These are phyloP conservation scores for Sordariomycetes sp. DNA, from an alignment of 2,329 filamentous ascomycete genomes.

Conservation along the genomic window DNA sequence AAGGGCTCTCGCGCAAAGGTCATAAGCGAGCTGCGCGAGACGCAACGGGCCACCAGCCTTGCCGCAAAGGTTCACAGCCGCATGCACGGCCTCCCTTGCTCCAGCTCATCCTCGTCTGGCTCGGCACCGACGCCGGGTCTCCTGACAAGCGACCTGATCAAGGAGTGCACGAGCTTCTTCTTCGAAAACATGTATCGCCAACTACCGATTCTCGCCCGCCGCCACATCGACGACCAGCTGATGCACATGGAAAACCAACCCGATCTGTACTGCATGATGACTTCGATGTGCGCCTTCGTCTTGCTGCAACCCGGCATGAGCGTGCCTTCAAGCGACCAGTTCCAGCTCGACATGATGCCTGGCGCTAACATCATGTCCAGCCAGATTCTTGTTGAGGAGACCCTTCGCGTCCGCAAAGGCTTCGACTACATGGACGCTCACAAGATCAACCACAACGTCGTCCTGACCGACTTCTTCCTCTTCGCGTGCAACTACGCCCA, in stretches of 20 bases:
- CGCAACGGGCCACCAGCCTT: constrained; percentile 56
- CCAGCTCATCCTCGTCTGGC: constrained; percentile 34
- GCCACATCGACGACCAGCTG: constrained; percentile 47
- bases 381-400: constrained; percentile 59
- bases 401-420: constrained; percentile 52
- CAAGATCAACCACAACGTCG: constrained; percentile 43
- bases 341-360: constrained; percentile 45
- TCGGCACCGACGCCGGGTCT: constrained; percentile 50
- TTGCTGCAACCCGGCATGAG: constrained; percentile 61
- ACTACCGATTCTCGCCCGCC: constrained; percentile 52
- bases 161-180: constrained; percentile 59
- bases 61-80: constrained; percentile 52
- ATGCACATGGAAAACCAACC: constrained; percentile 52
- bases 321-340: constrained; percentile 47
- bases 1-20: constrained; percentile 69
- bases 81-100: constrained; percentile 43
- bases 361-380: constrained; percentile 55
- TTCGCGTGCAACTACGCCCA: constrained; percentile 65
- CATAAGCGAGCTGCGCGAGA: constrained; percentile 63
- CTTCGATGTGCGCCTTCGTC: constrained; percentile 58
- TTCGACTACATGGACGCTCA: constrained; percentile 52
- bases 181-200: constrained; percentile 58
- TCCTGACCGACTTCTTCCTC: constrained; percentile 72
- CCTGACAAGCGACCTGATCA: constrained; percentile 52
- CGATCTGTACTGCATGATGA: constrained; percentile 55